These are phyloP conservation scores for Berkeleyomyces rouxiae DNA, from an alignment of 2,329 filamentous ascomycete genomes.

Conservation along the genomic window DNA sequence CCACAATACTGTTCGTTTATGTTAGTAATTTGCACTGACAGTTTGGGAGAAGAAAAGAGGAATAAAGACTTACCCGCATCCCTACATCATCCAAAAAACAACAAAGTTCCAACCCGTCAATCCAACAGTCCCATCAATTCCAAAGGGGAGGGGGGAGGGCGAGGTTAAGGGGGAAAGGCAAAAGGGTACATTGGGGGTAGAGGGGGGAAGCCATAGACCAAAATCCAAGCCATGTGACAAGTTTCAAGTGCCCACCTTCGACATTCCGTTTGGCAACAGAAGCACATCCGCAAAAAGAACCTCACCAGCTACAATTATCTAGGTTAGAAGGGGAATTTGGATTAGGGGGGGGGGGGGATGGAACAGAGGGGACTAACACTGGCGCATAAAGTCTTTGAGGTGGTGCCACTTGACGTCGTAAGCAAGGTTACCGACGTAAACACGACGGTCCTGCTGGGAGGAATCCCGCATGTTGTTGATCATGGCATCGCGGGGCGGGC, in stretches of 20 bases:
- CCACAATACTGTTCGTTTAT: conserved; percentile 64
- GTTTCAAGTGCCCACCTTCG: conserved; percentile 97
- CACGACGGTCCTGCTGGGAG: conserved; percentile 94
- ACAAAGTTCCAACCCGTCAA: conserved; percentile 78
- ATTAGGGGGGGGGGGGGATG: not conserved
- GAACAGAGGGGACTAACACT: conserved; percentile 50
- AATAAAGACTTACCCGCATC: conserved; percentile 76
- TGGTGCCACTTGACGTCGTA: conserved; percentile 99
- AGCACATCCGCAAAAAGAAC: conserved; percentile 99
- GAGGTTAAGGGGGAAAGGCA: conserved; percentile 49
- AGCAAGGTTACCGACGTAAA: conserved; percentile 97
- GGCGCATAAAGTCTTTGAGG: conserved; percentile 99
- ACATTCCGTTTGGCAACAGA: conserved; percentile 99
- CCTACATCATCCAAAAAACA: conserved; percentile 86
- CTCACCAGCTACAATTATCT: conserved; percentile 66
- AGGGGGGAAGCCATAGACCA: conserved; percentile 27
- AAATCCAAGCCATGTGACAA: conserved; percentile 35
- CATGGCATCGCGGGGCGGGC: conserved; percentile 79
- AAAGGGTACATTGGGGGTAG: not conserved
- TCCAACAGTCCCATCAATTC: conserved; percentile 79
- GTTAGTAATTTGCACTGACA: conserved; percentile 1
- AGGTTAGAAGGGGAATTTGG: not conserved
- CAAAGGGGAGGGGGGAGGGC: conserved; percentile 49
- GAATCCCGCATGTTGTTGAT: conserved; percentile 87
- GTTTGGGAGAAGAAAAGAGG: not conserved